These are phyloP conservation scores for Scenedesmus sp. DNA, from an alignment of 163 green algal genomes.

Conservation along the genomic window DNA sequence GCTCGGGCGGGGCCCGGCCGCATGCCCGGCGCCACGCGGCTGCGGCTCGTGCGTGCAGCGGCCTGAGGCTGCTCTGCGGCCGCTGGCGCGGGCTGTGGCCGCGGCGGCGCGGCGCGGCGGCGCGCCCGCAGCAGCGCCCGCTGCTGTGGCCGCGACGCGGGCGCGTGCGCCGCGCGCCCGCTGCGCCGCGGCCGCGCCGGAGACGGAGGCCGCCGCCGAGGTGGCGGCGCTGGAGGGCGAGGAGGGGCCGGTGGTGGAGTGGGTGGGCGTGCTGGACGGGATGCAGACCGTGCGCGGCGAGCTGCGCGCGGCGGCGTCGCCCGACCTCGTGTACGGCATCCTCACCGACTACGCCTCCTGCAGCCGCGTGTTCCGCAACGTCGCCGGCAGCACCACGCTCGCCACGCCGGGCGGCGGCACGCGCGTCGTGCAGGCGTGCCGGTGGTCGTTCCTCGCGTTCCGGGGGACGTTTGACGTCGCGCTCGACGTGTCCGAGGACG, in stretches of 20 bases:
- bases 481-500: slow-evolving; percentile 47
- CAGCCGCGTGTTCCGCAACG: slow-evolving; percentile 37
- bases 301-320: slow-evolving; percentile 1
- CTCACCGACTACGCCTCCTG: slow-evolving; percentile 45
- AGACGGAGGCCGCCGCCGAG: slow-evolving; percentile 12
- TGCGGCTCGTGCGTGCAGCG: not conserved
- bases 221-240: not conserved
- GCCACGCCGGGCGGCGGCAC: not conserved
- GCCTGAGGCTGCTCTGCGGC: not conserved
- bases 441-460: slow-evolving; percentile 57
- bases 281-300: slow-evolving; percentile 41
- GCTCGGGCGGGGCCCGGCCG: not conserved
- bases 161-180: too few relatives aligned
- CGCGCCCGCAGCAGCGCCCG: not conserved
- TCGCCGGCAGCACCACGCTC: not conserved
- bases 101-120: not conserved
- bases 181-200: too few relatives aligned
- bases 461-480: slow-evolving; percentile 52
- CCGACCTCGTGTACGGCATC: slow-evolving; percentile 32
- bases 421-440: slow-evolving; percentile 44
- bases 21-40: not conserved
- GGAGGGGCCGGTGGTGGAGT: slow-evolving; percentile 1
- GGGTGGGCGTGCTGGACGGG: slow-evolving; percentile 30
- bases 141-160: too few relatives aligned
- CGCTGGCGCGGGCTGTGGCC: not conserved